phyloP scores from a whole-genome alignment of 2,329 filamentous ascomycete species.

The Rhynchosporium secalis region DNA sequence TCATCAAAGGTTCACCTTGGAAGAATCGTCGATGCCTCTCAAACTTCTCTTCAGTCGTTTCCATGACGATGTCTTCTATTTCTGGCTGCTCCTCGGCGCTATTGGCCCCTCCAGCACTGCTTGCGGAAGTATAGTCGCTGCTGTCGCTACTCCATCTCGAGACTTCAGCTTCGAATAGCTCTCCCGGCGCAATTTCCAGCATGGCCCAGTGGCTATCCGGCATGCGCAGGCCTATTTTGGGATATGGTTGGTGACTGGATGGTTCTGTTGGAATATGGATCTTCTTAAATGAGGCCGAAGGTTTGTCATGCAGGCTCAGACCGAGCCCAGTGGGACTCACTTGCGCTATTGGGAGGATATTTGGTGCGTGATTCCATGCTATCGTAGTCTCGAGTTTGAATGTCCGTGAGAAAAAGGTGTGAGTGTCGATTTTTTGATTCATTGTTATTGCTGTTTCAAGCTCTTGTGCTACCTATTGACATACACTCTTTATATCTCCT shows the following conservation, averaged over 20 bases:
- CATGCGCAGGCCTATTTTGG: neutral
- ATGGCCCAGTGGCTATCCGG: neutral
- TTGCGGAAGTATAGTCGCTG: constrained; percentile 1
- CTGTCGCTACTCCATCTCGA: constrained; percentile 13
- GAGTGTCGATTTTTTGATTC: neutral
- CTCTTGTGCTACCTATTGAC: neutral
- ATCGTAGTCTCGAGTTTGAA: neutral
- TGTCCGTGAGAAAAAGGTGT: neutral
- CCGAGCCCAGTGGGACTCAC: neutral
- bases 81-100: neutral
- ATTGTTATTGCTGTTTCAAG: neutral
- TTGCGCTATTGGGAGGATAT: neutral
- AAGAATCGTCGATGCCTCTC: constrained; percentile 26
- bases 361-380: neutral
- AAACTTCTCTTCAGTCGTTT: constrained; percentile 23
- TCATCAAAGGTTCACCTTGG: constrained; percentile 22
- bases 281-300: neutral
- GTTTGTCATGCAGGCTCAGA: neutral
- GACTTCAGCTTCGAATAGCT: neutral
- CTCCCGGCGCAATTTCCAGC: neutral
- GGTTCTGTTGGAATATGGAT: too few relatives aligned
- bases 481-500: too few relatives aligned
- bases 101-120: neutral
- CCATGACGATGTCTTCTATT: constrained; percentile 3
- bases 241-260: too few relatives aligned